These are phyloP conservation scores for Phytophthora pistaciae DNA, from an alignment of 352 stramenopile species.

Conservation along the genomic window DNA sequence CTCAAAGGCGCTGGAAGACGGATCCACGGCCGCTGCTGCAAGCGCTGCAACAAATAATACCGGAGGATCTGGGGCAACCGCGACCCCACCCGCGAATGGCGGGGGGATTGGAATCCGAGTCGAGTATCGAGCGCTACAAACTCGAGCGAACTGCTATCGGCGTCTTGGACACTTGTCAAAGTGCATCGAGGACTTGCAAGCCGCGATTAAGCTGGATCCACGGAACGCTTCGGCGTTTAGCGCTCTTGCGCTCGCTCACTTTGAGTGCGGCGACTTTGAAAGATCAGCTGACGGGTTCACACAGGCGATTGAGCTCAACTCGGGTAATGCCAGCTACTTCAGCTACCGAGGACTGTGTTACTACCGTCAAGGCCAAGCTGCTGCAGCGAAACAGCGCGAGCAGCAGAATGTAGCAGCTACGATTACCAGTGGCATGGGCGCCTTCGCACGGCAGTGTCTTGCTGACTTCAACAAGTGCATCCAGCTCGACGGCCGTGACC, in stretches of 20 bases:
- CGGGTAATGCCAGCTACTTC: constrained; percentile 64
- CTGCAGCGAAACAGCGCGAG: constrained; percentile 15
- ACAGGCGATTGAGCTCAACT: constrained; percentile 74
- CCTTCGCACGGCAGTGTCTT: constrained; percentile 62
- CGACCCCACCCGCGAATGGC: not conserved
- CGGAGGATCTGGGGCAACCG: constrained; percentile 4
- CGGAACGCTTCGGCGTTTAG: constrained; percentile 72
- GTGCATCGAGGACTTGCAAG: constrained; percentile 81
- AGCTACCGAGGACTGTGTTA: constrained; percentile 77
- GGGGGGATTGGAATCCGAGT: constrained; percentile 57
- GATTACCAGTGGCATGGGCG: constrained; percentile 24
- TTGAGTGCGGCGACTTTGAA: constrained; percentile 64
- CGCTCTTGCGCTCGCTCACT: constrained; percentile 70
- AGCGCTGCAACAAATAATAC: constrained; percentile 9
- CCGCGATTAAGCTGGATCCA: constrained; percentile 74
- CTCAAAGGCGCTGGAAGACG: constrained; percentile 77
- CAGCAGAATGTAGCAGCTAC: constrained; percentile 12
- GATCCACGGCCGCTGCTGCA: constrained; percentile 30
- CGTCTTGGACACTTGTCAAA: constrained; percentile 62
- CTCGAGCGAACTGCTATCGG: constrained; percentile 72
- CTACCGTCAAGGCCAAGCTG: constrained; percentile 64
- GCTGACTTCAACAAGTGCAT: constrained; percentile 79
- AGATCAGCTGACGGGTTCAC: constrained; percentile 67
- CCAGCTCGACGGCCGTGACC: constrained; percentile 77
- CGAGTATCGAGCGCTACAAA: constrained; percentile 77